Evolutionary conservation across 2,329 filamentous ascomycete species (phyloP), one percentile per base, ranked within the genome.

Genomic region (Penicillium thymicola): DNA sequence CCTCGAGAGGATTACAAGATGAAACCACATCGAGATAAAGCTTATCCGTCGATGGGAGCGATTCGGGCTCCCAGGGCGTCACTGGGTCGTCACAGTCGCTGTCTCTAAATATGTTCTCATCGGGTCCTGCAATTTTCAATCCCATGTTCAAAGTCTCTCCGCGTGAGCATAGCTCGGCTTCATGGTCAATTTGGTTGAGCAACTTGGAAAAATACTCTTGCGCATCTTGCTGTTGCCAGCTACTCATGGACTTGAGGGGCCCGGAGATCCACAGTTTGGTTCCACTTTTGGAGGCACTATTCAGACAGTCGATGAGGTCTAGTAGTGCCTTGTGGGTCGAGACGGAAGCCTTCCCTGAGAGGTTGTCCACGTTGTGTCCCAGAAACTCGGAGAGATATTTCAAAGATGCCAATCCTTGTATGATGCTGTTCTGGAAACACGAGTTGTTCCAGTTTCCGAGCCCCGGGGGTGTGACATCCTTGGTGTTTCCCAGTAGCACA

Each of bases 181-280:
- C 90, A 67, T 88, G 88, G 67, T 97, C 90, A 28, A 96, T 79
- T 65, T 92, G 87, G 63, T 93, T 91, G 46, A 97, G 75, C 14
- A 99, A 81, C 67, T 93, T 95, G 16, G 91, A 93, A 67, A 90
- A 97, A 72, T 97, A 99, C 73, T 99, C 94, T 70, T 97, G 94
- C 5, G 94, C 94, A 75, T 99, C 94, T 74, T 99, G 94, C 71
- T 97, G 94, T 65, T 95, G 89, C 85, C 89, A 96, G 30, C 90
- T 96, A 73, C 88, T 93, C 88, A 97, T 95, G 10, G 87, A 92
- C 74, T 96, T 96, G 44, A 97, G 78, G 53, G 88, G 85, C 0
- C 83, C 78, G 0, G 90, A 89, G 7, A 92, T 92, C 90, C 90
- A 96, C 14, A 97, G 79, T 21, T 87, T 88, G 66, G 81, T 82